phyloP scores from a whole-genome alignment of 2,329 filamentous ascomycete genomes.

The Colletotrichum graminicola region DNA sequence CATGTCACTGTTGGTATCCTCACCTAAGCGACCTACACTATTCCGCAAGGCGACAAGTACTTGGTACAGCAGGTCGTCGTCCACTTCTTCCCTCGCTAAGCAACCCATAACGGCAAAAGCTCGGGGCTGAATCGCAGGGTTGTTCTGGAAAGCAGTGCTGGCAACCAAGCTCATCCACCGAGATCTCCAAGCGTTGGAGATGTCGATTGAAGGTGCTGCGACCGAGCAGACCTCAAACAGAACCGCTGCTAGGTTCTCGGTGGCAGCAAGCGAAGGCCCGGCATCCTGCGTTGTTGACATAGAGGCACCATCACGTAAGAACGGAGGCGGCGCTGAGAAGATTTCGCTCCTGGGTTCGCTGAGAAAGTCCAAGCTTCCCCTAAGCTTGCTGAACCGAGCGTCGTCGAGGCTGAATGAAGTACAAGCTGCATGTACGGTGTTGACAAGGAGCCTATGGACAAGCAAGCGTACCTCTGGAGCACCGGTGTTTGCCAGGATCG shows the following conservation, averaged over 20 bases:
- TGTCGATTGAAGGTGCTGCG: constrained; percentile 73
- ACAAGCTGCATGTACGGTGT: constrained; percentile 76
- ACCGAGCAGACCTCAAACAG: constrained; percentile 74
- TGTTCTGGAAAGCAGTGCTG: constrained; percentile 79
- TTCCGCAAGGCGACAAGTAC: constrained; percentile 76
- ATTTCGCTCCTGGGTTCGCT: constrained; percentile 71
- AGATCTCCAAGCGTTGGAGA: constrained; percentile 77
- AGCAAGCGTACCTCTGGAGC: constrained; percentile 66
- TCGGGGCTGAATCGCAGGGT: constrained; percentile 76
- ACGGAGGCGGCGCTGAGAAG: constrained; percentile 62
- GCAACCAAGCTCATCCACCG: constrained; percentile 81
- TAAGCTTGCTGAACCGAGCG: constrained; percentile 66
- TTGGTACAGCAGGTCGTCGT: constrained; percentile 78
- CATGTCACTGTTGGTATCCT: constrained; percentile 76
- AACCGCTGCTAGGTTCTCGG: constrained; percentile 71
- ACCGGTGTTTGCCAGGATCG: constrained; percentile 77
- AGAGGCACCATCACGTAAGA: constrained; percentile 65
- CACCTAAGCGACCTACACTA: constrained; percentile 73
- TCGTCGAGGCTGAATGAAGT: constrained; percentile 75
- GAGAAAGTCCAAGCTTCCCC: constrained; percentile 68
- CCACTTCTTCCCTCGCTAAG: constrained; percentile 77
- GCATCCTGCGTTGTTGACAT: constrained; percentile 67
- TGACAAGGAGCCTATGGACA: constrained; percentile 74
- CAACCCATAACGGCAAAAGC: constrained; percentile 80
- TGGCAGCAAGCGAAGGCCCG: constrained; percentile 64